These are phyloP conservation scores for Citrus maxima DNA, from an alignment of 345 rosid genomes.

Conservation along the genomic window DNA sequence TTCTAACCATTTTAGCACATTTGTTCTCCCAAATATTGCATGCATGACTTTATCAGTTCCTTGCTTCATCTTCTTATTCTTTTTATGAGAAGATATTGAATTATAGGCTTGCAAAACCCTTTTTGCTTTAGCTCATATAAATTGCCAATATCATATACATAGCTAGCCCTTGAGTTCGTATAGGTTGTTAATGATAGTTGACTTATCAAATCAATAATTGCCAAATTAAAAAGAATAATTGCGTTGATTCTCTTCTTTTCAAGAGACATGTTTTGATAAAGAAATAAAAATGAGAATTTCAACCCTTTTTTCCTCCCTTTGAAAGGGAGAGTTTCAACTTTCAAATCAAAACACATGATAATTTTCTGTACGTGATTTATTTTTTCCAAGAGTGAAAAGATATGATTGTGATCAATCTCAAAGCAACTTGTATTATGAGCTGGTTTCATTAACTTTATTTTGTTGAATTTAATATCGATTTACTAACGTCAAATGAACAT, in stretches of 20 bases:
- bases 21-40: neutral
- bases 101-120: neutral
- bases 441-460: neutral
- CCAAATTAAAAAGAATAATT: neutral
- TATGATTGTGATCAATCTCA: neutral
- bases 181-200: neutral
- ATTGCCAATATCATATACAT: neutral
- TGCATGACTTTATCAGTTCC: neutral
- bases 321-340: neutral
- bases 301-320: too few species aligned
- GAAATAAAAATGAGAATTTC: too few species aligned
- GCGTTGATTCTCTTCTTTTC: neutral
- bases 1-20: neutral
- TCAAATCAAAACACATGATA: neutral
- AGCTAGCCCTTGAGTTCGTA: neutral
- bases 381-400: neutral
- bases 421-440: slow-evolving; percentile 1
- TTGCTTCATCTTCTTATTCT: neutral
- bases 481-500: neutral
- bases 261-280: neutral
- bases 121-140: neutral
- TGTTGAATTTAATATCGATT: neutral
- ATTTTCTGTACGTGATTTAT: neutral
- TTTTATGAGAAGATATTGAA: neutral
- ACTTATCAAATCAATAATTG: neutral